phyloP scores from a whole-genome alignment of 2,329 filamentous ascomycete genomes.

The Colletotrichum cereale region DNA sequence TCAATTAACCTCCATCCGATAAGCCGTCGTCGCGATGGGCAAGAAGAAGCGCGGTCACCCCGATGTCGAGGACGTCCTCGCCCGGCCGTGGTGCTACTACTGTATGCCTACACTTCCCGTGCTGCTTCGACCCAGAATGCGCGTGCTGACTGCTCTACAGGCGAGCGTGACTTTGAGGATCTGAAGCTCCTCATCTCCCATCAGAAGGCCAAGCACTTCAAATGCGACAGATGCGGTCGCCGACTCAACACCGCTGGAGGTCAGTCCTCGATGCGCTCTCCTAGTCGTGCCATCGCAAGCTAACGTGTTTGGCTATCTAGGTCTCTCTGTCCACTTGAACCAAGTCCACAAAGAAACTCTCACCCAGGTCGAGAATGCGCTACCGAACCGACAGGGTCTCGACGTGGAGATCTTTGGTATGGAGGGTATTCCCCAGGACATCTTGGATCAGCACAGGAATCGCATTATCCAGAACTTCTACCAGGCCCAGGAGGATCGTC shows the following conservation, averaged over 20 bases:
- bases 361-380: conserved; percentile 88
- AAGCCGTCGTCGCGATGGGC: conserved; percentile 68
- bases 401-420: conserved; percentile 98
- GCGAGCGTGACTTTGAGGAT: conserved; percentile 97
- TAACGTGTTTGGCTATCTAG: conserved; percentile 58
- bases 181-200: conserved; percentile 96
- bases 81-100: conserved; percentile 97
- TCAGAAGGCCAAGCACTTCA: conserved; percentile 99
- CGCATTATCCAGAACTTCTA: conserved; percentile 89
- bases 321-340: conserved; percentile 96
- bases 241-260: conserved; percentile 95
- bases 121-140: background rate
- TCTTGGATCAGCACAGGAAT: conserved; percentile 85
- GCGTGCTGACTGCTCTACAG: conserved; percentile 53
- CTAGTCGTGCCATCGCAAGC: background rate
- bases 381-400: conserved; percentile 85
- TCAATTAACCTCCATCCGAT: background rate
- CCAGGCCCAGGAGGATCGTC: conserved; percentile 84
- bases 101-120: conserved; percentile 64
- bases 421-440: conserved; percentile 93
- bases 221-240: conserved; percentile 90
- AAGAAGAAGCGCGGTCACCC: conserved; percentile 93
- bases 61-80: conserved; percentile 88
- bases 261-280: conserved; percentile 55
- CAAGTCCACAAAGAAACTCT: conserved; percentile 98